Evolutionary conservation across 2,329 filamentous ascomycete species (phyloP).

Genomic region (Pyrenophora tritici-repentis): DNA sequence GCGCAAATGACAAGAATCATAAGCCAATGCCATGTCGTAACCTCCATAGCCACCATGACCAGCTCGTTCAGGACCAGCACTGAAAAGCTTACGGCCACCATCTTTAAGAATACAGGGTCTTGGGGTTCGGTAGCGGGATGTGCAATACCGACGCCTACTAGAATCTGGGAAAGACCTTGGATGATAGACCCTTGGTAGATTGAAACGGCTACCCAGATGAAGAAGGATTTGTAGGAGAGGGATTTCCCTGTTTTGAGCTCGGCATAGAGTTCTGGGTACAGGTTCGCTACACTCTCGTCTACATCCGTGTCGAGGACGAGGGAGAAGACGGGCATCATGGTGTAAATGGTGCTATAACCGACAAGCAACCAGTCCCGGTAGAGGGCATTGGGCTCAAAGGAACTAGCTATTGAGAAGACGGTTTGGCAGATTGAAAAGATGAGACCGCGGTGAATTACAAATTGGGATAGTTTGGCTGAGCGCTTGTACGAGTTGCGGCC

Average conservation of each 20-base stretch:
- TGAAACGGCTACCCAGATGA: slow-evolving; percentile 93
- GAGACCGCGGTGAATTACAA: slow-evolving; percentile 95
- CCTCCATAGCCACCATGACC: slow-evolving; percentile 94
- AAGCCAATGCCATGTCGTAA: slow-evolving; percentile 94
- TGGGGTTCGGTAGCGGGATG: slow-evolving; percentile 1
- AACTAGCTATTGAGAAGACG: slow-evolving; percentile 91
- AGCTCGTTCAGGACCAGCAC: slow-evolving; percentile 92
- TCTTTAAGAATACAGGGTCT: slow-evolving; percentile 51
- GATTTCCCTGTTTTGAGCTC: slow-evolving; percentile 89
- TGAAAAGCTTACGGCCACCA: slow-evolving; percentile 92
- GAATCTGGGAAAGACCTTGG: slow-evolving; percentile 87
- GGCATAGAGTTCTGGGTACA: slow-evolving; percentile 97
- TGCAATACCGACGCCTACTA: slow-evolving; percentile 67
- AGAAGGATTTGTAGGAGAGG: slow-evolving; percentile 91
- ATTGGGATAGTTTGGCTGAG: slow-evolving; percentile 92
- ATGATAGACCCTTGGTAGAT: slow-evolving; percentile 96
- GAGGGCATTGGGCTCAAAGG: slow-evolving; percentile 90
- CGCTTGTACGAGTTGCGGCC: slow-evolving; percentile 97
- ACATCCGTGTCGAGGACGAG: slow-evolving; percentile 95
- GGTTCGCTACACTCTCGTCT: slow-evolving; percentile 87
- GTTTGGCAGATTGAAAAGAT: slow-evolving; percentile 97
- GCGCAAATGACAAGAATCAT: slow-evolving; percentile 87
- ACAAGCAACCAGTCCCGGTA: slow-evolving; percentile 96
- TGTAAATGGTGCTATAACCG: slow-evolving; percentile 95
- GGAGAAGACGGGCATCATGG: slow-evolving; percentile 88